A percentile compares a stretch with the other conserved stretches of the same genome.
phyloP scores from a whole-genome alignment of 805 yeast species.

The Saturnispora serradocipensis region DNA sequence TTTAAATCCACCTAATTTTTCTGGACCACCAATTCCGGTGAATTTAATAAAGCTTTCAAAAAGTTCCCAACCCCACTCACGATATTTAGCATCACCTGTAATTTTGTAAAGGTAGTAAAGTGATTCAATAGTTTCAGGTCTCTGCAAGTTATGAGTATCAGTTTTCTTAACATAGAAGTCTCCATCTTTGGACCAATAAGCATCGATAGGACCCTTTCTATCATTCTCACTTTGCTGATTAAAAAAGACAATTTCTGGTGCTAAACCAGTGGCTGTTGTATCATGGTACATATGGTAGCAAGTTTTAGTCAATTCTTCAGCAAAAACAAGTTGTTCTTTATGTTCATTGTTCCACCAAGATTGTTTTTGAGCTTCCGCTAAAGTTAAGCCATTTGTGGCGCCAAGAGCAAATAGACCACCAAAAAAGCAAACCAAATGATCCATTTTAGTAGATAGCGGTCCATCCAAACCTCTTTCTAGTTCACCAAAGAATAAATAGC shows the following conservation, averaged over 20 bases:
- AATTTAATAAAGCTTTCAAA: slow-evolving; percentile 60
- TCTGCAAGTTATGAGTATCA: slow-evolving; percentile 79
- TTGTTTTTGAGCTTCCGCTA: slow-evolving; percentile 44
- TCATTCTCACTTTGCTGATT: slow-evolving; percentile 29
- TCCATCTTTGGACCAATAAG: slow-evolving; percentile 3
- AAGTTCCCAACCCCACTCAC: slow-evolving; percentile 86
- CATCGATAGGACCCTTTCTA: slow-evolving; percentile 30
- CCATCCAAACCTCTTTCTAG: slow-evolving; percentile 59
- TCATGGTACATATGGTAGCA: slow-evolving; percentile 81
- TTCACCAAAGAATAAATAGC: slow-evolving; percentile 68
- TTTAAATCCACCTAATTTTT: slow-evolving; percentile 30
- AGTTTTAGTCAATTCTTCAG: slow-evolving; percentile 64
- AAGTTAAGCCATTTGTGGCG: slow-evolving; percentile 67
- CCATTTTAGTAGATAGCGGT: slow-evolving; percentile 65
- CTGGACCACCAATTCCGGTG: slow-evolving; percentile 29
- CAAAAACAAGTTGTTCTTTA: slow-evolving; percentile 59
- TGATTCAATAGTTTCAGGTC: slow-evolving; percentile 92
- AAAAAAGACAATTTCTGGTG: slow-evolving; percentile 87
- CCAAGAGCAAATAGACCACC: slow-evolving; percentile 87
- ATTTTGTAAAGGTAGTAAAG: slow-evolving; percentile 70
- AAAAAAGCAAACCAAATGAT: slow-evolving; percentile 84
- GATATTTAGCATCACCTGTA: slow-evolving; percentile 70
- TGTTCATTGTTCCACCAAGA: slow-evolving; percentile 49
- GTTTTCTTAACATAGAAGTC: slow-evolving; percentile 52
- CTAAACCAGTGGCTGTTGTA: slow-evolving; percentile 59